phyloP scores from a whole-genome alignment of 768 basidiomycete species.

The Leucosporidium creatinivorum region DNA sequence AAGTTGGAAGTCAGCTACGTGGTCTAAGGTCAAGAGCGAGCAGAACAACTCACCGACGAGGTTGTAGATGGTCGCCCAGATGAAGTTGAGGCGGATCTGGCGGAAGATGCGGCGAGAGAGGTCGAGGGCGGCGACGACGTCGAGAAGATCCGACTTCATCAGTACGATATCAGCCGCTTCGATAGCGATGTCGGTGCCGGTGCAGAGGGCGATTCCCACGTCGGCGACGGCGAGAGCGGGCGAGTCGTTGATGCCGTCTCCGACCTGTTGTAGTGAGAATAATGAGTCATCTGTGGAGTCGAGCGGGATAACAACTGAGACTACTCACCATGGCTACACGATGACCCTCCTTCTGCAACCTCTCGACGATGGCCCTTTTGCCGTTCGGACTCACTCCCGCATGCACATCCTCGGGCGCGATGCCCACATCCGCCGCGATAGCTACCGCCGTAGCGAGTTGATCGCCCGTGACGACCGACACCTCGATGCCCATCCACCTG shows the following conservation, averaged over 20 bases:
- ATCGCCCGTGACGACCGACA: constrained; percentile 92
- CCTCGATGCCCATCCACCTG: constrained; percentile 80
- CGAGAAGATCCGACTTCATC: constrained; percentile 92
- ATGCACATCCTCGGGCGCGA: constrained; percentile 72
- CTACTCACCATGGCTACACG: constrained; percentile 74
- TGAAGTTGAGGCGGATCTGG: constrained; percentile 82
- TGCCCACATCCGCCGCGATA: constrained; percentile 83
- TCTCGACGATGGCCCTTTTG: constrained; percentile 75
- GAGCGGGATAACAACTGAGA: too few relatives aligned
- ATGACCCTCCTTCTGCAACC: constrained; percentile 62
- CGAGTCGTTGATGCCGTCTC: constrained; percentile 98
- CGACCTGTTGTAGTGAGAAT: constrained; percentile 54
- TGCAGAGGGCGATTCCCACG: constrained; percentile 91
- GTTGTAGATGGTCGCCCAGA: constrained; percentile 77
- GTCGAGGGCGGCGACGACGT: constrained; percentile 92
- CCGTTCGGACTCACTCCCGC: constrained; percentile 92
- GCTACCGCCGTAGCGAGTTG: constrained; percentile 75
- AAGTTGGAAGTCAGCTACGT: neutral
- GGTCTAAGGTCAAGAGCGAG: too few relatives aligned
- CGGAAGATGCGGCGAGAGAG: constrained; percentile 80
- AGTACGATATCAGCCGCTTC: constrained; percentile 98
- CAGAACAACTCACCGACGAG: constrained; percentile 27
- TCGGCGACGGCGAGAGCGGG: constrained; percentile 93
- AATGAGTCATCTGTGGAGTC: constrained; percentile 2
- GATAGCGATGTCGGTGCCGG: constrained; percentile 92